A percentile compares a stretch with the other conserved stretches of the same genome.
Conservation (phyloP, 1,284 basidiomycete species). For the Moesziomyces parantarcticus region DNA sequence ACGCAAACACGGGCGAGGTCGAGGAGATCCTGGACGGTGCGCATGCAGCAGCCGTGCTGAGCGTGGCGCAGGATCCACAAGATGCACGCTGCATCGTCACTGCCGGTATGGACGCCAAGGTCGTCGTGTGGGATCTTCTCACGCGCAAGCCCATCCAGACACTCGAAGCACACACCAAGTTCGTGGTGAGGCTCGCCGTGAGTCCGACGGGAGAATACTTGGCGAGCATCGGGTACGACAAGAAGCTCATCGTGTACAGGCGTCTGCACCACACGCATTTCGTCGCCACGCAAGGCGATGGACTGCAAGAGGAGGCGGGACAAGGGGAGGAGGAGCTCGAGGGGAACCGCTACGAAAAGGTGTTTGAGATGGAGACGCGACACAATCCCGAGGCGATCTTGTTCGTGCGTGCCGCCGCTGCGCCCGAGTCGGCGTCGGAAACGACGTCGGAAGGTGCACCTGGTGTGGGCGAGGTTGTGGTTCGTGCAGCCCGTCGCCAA, state of each 20-base stretch:
- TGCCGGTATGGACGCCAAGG: conserved; percentile 59
- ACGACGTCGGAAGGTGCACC: background rate
- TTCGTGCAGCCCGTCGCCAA: conserved; percentile 18
- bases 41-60: conserved; percentile 59
- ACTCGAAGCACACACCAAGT: conserved; percentile 53
- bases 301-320: conserved; percentile 25
- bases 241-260: conserved; percentile 55
- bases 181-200: conserved; percentile 56
- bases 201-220: conserved; percentile 52
- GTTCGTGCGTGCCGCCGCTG: conserved; percentile 39
- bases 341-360: conserved; percentile 34
- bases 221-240: conserved; percentile 61
- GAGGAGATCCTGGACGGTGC: conserved; percentile 54
- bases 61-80: conserved; percentile 50
- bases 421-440: conserved; percentile 12
- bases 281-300: conserved; percentile 3
- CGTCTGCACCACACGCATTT: conserved; percentile 14
- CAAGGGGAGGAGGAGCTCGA: conserved; percentile 26
- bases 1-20: conserved; percentile 50
- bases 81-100: conserved; percentile 51
- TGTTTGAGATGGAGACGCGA: conserved; percentile 47
- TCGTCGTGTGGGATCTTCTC: conserved; percentile 60
- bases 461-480: conserved; percentile 15
- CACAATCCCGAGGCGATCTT: conserved; percentile 62
- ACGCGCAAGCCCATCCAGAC: conserved; percentile 42